Conservation (phyloP, 371 early-diverging fungal species). For the Mortierella sp. region DNA sequence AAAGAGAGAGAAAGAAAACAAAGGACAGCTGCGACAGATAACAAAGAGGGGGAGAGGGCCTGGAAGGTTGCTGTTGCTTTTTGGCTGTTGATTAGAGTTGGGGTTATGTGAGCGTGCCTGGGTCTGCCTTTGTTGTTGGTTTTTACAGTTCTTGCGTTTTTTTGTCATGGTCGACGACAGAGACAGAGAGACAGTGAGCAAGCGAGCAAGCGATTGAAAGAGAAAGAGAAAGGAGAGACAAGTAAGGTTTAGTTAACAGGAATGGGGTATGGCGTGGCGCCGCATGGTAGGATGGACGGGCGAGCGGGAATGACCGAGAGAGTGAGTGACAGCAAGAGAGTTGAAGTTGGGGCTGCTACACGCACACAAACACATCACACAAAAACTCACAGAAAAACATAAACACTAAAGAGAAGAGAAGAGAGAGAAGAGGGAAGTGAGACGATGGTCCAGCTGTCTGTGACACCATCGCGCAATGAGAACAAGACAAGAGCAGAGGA, state of each 20-base stretch:
- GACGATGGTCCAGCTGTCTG: background rate
- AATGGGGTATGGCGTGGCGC: background rate
- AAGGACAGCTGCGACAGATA: background rate
- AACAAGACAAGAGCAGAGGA: background rate
- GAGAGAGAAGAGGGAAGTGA: background rate
- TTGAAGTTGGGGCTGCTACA: background rate
- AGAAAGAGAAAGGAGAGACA: no score
- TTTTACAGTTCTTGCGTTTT: constrained; percentile 5
- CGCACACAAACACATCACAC: background rate
- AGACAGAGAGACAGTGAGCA: background rate
- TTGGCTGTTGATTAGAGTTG: background rate
- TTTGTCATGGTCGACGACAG: background rate
- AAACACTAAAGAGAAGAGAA: background rate
- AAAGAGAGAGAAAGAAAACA: background rate
- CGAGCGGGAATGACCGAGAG: no score
- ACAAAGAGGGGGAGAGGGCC: background rate
- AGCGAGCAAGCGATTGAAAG: no score
- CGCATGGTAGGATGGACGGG: background rate
- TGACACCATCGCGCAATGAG: constrained; percentile 5
- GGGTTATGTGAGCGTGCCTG: constrained; percentile 2
- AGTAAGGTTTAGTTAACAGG: background rate
- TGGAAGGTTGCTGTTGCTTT: background rate
- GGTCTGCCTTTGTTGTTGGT: background rate
- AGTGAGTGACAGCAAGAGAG: background rate
- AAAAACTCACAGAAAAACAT: background rate